These are phyloP conservation scores for Croton setiger DNA, from an alignment of 441 rosid genomes.

Conservation along the genomic window DNA sequence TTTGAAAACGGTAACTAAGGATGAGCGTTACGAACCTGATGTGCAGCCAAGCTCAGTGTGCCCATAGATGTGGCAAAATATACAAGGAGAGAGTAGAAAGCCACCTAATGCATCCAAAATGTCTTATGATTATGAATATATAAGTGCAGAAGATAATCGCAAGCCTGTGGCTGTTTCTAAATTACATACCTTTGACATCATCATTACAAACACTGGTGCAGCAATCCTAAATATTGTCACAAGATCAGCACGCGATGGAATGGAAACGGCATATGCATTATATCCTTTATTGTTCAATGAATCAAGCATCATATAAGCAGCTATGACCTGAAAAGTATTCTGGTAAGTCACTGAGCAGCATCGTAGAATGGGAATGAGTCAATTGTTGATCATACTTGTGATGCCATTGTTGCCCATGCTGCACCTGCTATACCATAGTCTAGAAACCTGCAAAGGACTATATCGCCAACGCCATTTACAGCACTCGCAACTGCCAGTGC, in stretches of 20 bases:
- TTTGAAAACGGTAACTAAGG: constrained; percentile 9
- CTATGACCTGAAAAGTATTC: constrained; percentile 56
- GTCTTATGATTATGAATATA: constrained; percentile 10
- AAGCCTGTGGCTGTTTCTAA: neutral
- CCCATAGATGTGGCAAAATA: constrained; percentile 95
- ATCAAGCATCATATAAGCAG: constrained; percentile 86
- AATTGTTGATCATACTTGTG: constrained; percentile 54
- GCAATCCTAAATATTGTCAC: constrained; percentile 58
- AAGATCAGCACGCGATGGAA: constrained; percentile 62
- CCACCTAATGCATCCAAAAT: constrained; percentile 48
- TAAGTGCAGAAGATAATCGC: constrained; percentile 13
- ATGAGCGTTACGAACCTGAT: constrained; percentile 57
- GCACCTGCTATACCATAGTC: constrained; percentile 93
- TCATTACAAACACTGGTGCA: constrained; percentile 72
- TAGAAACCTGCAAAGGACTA: constrained; percentile 67
- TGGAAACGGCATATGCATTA: constrained; percentile 53
- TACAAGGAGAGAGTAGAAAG: constrained; percentile 74
- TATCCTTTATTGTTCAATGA: constrained; percentile 77
- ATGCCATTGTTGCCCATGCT: constrained; percentile 96
- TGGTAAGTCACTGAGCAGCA: neutral
- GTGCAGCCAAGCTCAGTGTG: constrained; percentile 70
- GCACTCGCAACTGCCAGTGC: constrained; percentile 70
- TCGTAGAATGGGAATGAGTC: neutral
- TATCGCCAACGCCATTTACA: constrained; percentile 76
- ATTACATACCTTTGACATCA: constrained; percentile 58